Percentiles rank a stretch among this genome's conserved stretches.
phyloP scores from a whole-genome alignment of 78 protist genomes.

The Dictyostelium brefeldianum region DNA sequence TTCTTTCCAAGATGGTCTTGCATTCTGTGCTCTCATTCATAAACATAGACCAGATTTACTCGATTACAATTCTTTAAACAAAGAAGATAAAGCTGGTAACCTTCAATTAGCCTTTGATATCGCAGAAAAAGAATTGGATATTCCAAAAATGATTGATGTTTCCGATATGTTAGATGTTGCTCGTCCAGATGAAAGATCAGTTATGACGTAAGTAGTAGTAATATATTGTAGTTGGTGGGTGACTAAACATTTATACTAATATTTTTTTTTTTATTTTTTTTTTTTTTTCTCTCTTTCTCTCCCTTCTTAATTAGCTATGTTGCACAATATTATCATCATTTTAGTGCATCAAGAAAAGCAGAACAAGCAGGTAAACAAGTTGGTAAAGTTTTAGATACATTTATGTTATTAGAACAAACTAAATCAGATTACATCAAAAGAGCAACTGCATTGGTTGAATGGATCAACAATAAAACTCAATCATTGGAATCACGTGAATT shows the following conservation, averaged over 20 bases:
- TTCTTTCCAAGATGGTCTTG: conserved; percentile 89
- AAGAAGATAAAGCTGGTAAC: conserved; percentile 77
- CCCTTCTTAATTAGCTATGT: conserved; percentile 53
- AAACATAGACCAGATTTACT: conserved; percentile 88
- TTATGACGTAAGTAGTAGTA: conserved; percentile 83
- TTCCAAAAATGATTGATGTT: conserved; percentile 90
- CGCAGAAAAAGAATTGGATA: conserved; percentile 89
- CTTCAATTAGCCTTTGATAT: conserved; percentile 88
- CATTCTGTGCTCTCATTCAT: conserved; percentile 89
- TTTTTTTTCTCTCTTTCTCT: too few species aligned
- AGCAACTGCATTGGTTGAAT: conserved; percentile 50
- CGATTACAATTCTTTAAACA: conserved; percentile 69
- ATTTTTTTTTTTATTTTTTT: too few species aligned
- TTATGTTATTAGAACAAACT: conserved; percentile 81
- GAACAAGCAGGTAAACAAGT: conserved; percentile 86
- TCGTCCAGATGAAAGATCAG: conserved; percentile 91
- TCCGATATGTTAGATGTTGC: conserved; percentile 84
- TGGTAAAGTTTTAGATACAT: conserved; percentile 59
- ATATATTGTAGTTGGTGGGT: too few species aligned
- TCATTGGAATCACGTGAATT: conserved; percentile 59
- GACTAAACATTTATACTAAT: too few species aligned
- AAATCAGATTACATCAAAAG: conserved; percentile 74
- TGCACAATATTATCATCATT: conserved; percentile 88
- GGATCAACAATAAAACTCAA: conserved; percentile 47
- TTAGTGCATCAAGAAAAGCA: conserved; percentile 76